These are phyloP conservation scores for Cladobotryum protrusum DNA, from an alignment of 2,329 filamentous ascomycete genomes.

Conservation along the genomic window DNA sequence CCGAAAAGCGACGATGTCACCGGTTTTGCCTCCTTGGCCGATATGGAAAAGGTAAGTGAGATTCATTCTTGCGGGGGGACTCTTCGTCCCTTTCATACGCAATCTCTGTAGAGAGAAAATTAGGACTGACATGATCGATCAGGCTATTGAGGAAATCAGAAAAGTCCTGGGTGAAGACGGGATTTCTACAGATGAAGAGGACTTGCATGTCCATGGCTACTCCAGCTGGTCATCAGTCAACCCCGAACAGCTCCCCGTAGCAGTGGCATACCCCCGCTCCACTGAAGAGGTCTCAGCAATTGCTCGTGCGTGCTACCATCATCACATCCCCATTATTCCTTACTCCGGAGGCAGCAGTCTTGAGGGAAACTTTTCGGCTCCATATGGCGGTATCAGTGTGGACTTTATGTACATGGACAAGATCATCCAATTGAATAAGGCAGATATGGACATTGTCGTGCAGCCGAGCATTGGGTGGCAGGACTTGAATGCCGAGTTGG, in stretches of 20 bases:
- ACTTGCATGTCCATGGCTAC: constrained; percentile 57
- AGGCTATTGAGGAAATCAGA: constrained; percentile 53
- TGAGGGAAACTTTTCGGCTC: constrained; percentile 85
- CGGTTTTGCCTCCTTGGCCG: constrained; percentile 36
- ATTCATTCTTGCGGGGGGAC: constrained; percentile 4
- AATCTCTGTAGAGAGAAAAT: background rate
- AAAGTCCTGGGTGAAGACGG: constrained; percentile 46
- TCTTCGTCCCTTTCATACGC: background rate
- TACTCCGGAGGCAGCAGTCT: constrained; percentile 83
- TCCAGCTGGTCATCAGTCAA: constrained; percentile 62
- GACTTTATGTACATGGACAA: constrained; percentile 86
- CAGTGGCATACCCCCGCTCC: constrained; percentile 56
- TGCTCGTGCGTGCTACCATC: constrained; percentile 66
- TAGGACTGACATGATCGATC: background rate
- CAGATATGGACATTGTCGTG: constrained; percentile 89
- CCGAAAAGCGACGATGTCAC: constrained; percentile 14
- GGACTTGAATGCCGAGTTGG: constrained; percentile 66
- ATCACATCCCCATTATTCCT: constrained; percentile 76
- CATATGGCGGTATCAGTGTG: constrained; percentile 79
- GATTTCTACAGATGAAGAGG: constrained; percentile 57
- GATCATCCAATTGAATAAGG: constrained; percentile 71
- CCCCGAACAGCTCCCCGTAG: constrained; percentile 53
- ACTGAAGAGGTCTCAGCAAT: constrained; percentile 56
- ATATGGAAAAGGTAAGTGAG: constrained; percentile 34
- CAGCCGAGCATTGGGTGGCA: constrained; percentile 93